A percentile compares a stretch with the other conserved stretches of the same genome.
phyloP scores from a whole-genome alignment of 352 stramenopile species.

The Blastocystis sp. region DNA sequence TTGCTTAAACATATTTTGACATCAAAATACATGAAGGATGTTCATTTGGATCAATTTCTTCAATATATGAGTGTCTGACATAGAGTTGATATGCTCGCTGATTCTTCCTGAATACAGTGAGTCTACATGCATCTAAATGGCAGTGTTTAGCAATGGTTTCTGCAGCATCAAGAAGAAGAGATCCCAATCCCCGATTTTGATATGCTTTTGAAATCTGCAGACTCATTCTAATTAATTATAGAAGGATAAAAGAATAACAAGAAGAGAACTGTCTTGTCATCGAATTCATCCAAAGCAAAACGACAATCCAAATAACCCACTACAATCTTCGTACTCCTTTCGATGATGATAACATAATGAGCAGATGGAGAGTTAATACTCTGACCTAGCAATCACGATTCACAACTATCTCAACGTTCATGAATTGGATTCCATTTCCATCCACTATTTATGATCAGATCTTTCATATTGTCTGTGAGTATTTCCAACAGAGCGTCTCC shows the following conservation, averaged over 20 bases:
- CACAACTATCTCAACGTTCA: not conserved
- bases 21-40: too few species aligned
- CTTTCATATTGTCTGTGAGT: constrained; percentile 10
- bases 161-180: not conserved
- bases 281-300: not conserved
- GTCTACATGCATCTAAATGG: not conserved
- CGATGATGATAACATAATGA: not conserved
- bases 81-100: too few species aligned
- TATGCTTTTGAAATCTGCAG: not conserved
- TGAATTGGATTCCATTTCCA: not conserved
- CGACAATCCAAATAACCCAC: not conserved
- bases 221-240: not conserved
- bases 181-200: constrained; percentile 10
- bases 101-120: constrained; percentile 41
- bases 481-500: not conserved
- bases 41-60: too few species aligned
- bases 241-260: not conserved
- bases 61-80: too few species aligned
- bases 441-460: not conserved
- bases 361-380: not conserved
- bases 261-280: not conserved
- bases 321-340: not conserved
- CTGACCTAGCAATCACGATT: not conserved
- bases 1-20: too few species aligned
- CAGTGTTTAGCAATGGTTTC: not conserved